phyloP scores from a whole-genome alignment of 495 filamentous ascomycete genomes.

The Penicillium coffeae region DNA sequence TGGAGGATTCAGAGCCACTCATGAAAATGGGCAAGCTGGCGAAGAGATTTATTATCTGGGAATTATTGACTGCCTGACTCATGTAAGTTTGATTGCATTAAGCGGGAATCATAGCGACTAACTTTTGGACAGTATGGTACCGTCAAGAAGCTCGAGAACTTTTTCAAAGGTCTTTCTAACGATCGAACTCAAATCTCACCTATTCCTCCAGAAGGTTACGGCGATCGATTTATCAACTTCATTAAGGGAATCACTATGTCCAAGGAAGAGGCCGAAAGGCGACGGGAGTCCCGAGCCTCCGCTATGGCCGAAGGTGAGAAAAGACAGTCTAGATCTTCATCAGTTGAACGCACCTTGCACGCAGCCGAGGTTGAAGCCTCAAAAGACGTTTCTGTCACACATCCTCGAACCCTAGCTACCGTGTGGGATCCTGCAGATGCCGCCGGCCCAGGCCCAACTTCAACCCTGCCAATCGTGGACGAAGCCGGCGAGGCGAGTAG shows the following conservation, averaged over 20 bases:
- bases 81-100: conserved; percentile 59
- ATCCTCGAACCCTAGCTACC: conserved; percentile 48
- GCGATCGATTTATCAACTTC: conserved; percentile 91
- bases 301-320: conserved; percentile 25
- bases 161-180: conserved; percentile 85
- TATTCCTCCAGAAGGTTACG: conserved; percentile 86
- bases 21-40: conserved; percentile 77
- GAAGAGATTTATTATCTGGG: conserved; percentile 97
- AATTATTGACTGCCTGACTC: conserved; percentile 95
- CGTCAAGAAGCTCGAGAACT: conserved; percentile 84
- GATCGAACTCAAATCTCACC: conserved; percentile 85
- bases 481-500: conserved; percentile 82
- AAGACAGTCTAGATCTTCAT: conserved; percentile 35
- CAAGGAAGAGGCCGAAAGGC: conserved; percentile 70
- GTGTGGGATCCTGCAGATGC: conserved; percentile 54
- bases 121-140: conserved; percentile 65
- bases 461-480: conserved; percentile 87
- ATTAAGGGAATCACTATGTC: conserved; percentile 88
- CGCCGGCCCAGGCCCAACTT: conserved; percentile 50
- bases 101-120: too few species aligned
- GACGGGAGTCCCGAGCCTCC: conserved; percentile 42
- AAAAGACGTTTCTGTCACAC: conserved; percentile 53
- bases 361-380: conserved; percentile 48
- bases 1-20: conserved; percentile 88
- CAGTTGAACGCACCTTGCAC: conserved; percentile 45